These are phyloP conservation scores for Starmerella roubikii DNA, from an alignment of 805 yeast genomes.

Conservation along the genomic window DNA sequence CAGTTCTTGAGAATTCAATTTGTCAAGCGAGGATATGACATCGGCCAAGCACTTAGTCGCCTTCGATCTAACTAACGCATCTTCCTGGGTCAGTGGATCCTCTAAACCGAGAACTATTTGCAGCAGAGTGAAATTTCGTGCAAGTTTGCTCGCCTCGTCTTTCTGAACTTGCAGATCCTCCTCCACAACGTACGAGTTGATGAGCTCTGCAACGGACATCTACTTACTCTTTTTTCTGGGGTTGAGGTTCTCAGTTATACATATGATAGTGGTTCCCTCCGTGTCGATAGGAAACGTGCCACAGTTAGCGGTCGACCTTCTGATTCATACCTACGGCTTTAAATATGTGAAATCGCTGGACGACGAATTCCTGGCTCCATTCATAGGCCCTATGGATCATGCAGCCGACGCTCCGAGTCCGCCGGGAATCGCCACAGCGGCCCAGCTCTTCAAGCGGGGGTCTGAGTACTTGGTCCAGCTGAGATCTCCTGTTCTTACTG, in stretches of 20 bases:
- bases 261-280: slow-evolving; percentile 46
- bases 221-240: too few relatives aligned
- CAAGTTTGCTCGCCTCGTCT: slow-evolving; percentile 2
- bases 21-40: slow-evolving; percentile 26
- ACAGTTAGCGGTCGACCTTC: slow-evolving; percentile 61
- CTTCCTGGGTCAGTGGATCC: slow-evolving; percentile 48
- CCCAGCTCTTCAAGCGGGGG: slow-evolving; percentile 38
- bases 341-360: slow-evolving; percentile 43
- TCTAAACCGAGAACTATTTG: slow-evolving; percentile 43
- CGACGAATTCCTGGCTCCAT: slow-evolving; percentile 56
- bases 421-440: slow-evolving; percentile 39
- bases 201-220: slow-evolving; percentile 15
- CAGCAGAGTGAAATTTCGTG: slow-evolving; percentile 9
- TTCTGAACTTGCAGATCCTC: slow-evolving; percentile 4
- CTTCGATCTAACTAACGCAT: slow-evolving; percentile 34
- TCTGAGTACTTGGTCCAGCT: slow-evolving; percentile 46
- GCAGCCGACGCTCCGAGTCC: slow-evolving; percentile 19
- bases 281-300: slow-evolving; percentile 85
- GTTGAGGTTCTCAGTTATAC: too few relatives aligned
- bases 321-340: slow-evolving; percentile 50
- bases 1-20: slow-evolving; percentile 28
- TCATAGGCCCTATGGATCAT: slow-evolving; percentile 65
- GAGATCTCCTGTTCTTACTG: slow-evolving; percentile 72
- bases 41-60: slow-evolving; percentile 35
- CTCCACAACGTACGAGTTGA: slow-evolving; percentile 21